phyloP scores from a whole-genome alignment of 169 alveolate species.

The Toxoplasma gondii region DNA sequence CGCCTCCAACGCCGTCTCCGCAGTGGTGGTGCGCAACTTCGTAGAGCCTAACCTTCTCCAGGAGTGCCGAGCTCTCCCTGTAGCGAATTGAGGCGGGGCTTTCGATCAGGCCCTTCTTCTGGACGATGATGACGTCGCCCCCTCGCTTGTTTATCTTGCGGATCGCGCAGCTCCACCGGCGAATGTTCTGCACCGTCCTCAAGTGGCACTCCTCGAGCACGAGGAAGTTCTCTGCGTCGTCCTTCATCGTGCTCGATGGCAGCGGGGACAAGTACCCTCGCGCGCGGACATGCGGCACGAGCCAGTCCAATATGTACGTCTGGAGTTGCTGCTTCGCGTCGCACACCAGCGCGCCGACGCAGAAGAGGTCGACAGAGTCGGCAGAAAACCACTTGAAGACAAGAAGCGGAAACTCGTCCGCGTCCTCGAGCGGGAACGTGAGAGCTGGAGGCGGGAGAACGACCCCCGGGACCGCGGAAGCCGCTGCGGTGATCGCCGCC shows the following conservation, averaged over 20 bases:
- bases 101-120: constrained; percentile 72
- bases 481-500: constrained; percentile 19
- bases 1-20: background rate
- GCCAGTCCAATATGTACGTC: constrained; percentile 83
- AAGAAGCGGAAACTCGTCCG: constrained; percentile 80
- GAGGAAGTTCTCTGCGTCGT: constrained; percentile 32
- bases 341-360: constrained; percentile 84
- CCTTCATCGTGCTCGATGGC: background rate
- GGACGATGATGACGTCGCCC: constrained; percentile 84
- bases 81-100: constrained; percentile 78
- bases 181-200: constrained; percentile 82
- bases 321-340: constrained; percentile 84
- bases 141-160: constrained; percentile 82
- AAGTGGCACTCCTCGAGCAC: constrained; percentile 84
- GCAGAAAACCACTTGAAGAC: constrained; percentile 83
- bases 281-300: constrained; percentile 79
- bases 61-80: constrained; percentile 60
- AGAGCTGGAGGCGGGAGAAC: constrained; percentile 34
- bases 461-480: constrained; percentile 26
- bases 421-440: constrained; percentile 80
- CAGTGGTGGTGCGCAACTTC: background rate
- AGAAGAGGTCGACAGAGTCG: constrained; percentile 77
- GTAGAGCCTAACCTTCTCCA: constrained; percentile 32
- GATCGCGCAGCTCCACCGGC: constrained; percentile 86
- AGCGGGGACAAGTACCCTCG: constrained; percentile 72